Base-by-base conservation (phyloP, 441 rosid species). In the Adansonia gregorii region DNA sequence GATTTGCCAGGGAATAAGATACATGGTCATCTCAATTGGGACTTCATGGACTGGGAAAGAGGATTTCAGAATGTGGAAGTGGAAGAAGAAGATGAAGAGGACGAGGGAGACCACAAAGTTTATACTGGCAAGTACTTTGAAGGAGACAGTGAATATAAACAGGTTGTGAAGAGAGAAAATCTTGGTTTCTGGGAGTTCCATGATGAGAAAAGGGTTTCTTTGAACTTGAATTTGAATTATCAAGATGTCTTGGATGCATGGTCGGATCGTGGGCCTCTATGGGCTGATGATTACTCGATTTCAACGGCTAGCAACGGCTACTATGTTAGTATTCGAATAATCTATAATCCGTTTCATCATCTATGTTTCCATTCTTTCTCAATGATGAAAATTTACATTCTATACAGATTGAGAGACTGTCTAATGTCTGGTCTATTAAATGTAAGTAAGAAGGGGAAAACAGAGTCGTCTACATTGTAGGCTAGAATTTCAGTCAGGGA, bases 201-300 rank as follows among this genome's bases (percentile, higher is more conserved):
- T 8, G 73, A 83, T 69, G 87, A 82, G n/a, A 83, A 79, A 19
- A 82, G 63, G 56, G 72, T 79, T 20, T 78, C 82, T 77, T 79
- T 92, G 85, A 90, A 89, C 70, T 79, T 92, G 85, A 92, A 92
- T 65, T 78, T 92, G 85, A 92, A 92, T 82, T 91, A 92, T 85
- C 92, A 92, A 80, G 87, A 90, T 31, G 93, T 92, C 6, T 77
- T 92, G 82, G 90, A 90, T 80, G 97, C 97, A n/a, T 92, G 94
- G 94, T 89, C 90, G 55, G 90, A 92, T 78, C 87, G 86, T n/a
- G 85, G 87, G 12, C 75, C 88, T 15, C 84, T 87, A 1, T 83
- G 81, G 89, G 85, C 88, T 11, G 83, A 85, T 56, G 78, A 77
- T 58, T 76, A 14, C 71, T 71, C 82, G 66, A 65, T 72, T 48